Evolutionary conservation across 2,329 filamentous ascomycete species (phyloP).

Genomic region (Parastagonospora nodorum): DNA sequence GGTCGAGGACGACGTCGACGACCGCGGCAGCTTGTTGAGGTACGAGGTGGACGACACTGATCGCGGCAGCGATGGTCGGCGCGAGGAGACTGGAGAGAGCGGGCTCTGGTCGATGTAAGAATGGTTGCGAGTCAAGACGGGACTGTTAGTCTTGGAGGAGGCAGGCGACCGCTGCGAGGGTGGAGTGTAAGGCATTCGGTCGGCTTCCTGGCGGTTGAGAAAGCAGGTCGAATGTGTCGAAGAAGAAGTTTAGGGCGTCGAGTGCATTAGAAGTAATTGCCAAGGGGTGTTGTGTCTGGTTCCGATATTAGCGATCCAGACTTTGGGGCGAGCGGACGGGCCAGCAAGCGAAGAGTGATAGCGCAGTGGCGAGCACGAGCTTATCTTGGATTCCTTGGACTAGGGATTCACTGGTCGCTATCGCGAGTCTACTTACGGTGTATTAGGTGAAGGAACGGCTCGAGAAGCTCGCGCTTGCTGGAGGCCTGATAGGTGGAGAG

Average conservation of each 20-base stretch:
- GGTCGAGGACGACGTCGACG: conserved; percentile 61
- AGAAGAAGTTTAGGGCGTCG: conserved; percentile 42
- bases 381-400: background rate
- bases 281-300: conserved; percentile 23
- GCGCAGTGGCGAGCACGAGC: conserved; percentile 1
- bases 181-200: conserved; percentile 85
- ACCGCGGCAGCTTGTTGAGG: conserved; percentile 65
- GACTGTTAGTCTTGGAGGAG: conserved; percentile 59
- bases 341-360: conserved; percentile 8
- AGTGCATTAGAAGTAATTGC: conserved; percentile 51
- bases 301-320: conserved; percentile 15
- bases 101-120: conserved; percentile 53
- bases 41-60: conserved; percentile 65
- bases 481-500: conserved; percentile 3
- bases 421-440: conserved; percentile 15
- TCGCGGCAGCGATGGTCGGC: conserved; percentile 57
- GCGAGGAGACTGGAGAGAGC: conserved; percentile 39
- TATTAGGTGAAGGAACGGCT: conserved; percentile 22
- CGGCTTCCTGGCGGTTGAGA: conserved; percentile 39
- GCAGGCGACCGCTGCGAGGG: conserved; percentile 69
- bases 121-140: conserved; percentile 55
- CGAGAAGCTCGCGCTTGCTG: conserved; percentile 18
- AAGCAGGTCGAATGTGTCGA: conserved; percentile 40
- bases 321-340: conserved; percentile 12
- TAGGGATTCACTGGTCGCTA: background rate